phyloP scores from a whole-genome alignment of 2,329 filamentous ascomycete species.

The Ceratocystis colombiana region DNA sequence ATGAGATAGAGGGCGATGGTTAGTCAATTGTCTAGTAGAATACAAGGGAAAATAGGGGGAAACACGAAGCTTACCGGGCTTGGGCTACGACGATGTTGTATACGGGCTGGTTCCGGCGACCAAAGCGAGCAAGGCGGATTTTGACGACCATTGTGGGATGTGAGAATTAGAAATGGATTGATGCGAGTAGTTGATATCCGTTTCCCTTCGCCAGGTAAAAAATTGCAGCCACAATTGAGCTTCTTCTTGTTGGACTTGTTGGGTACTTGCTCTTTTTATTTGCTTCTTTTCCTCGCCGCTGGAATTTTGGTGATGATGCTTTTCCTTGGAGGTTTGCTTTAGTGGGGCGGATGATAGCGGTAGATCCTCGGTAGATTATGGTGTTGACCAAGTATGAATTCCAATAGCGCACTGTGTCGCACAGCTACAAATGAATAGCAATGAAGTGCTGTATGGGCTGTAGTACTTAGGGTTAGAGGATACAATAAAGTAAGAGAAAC shows the following conservation, averaged over 20 bases:
- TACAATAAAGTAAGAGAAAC: neutral
- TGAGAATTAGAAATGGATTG: neutral
- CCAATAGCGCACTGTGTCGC: neutral
- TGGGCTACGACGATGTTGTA: constrained; percentile 98
- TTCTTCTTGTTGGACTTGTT: neutral
- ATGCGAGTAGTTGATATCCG: no score
- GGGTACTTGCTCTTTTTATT: neutral
- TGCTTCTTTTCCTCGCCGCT: neutral
- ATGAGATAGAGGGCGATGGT: constrained; percentile 14
- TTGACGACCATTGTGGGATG: constrained; percentile 68
- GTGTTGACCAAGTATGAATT: neutral
- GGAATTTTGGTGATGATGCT: constrained; percentile 8
- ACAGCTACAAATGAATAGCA: neutral
- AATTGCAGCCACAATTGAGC: neutral
- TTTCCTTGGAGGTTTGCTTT: constrained; percentile 10
- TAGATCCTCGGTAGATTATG: constrained; percentile 5
- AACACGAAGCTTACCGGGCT: constrained; percentile 55
- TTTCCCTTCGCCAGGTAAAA: neutral
- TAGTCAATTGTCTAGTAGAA: neutral
- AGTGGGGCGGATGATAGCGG: neutral
- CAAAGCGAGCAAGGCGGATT: constrained; percentile 89
- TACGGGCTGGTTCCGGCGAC: constrained; percentile 75
- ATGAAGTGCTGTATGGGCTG: neutral
- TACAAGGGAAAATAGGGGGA: neutral
- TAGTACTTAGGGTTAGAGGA: neutral